Evolutionary conservation across 768 basidiomycete genomes (phyloP), one percentile per base, ranked within the genome.

Genomic region (Termitomyces sp.): DNA sequence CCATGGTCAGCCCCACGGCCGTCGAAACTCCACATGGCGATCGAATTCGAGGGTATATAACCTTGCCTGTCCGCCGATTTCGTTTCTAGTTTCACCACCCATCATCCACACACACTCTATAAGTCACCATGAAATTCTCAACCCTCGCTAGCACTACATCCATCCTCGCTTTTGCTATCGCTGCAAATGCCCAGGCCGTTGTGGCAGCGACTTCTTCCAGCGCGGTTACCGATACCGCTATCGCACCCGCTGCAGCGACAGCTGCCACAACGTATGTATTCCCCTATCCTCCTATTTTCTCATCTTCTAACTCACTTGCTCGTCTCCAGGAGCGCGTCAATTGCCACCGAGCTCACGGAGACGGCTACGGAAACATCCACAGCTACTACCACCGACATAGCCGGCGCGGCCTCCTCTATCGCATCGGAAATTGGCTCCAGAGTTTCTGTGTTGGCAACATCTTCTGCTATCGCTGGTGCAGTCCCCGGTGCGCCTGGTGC

Each of bases 41-140:
- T 35, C 15, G 33, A 25, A n/a, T 15, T 16, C 33, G 22, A 22
- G 20, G 40, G 13, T 51, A 51, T 51, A 51, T 51, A 51, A 51
- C 0, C 39, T 27, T 13, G n/a, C 10, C 16, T 23, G 10, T 23
- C 7, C 35, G n/a, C 7, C 23, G 3, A 3, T 2, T 1, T 12
- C 5, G 2, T n/a, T 48, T 36, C 23, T 27, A 27, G 3, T 38
- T 13, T 5, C 6, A 2, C 16, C 23, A 13, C 11, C 23, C 16
- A 36, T 25, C 3, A 5, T 16, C 10, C 1, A 48, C 40, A 7
- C 7, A 41, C 22, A n/a, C 3, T n/a, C 6, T 13, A 35, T 16
- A 52, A 45, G n/a, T 32, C 7, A 54, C 4, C 25, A 58, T 58
- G 49, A 57, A 56, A n/a, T 53, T 55, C 46, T 39, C 56, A 57